These are phyloP conservation scores for Bondarzewia mesenterica DNA, from an alignment of 1,284 basidiomycete species.

Conservation along the genomic window DNA sequence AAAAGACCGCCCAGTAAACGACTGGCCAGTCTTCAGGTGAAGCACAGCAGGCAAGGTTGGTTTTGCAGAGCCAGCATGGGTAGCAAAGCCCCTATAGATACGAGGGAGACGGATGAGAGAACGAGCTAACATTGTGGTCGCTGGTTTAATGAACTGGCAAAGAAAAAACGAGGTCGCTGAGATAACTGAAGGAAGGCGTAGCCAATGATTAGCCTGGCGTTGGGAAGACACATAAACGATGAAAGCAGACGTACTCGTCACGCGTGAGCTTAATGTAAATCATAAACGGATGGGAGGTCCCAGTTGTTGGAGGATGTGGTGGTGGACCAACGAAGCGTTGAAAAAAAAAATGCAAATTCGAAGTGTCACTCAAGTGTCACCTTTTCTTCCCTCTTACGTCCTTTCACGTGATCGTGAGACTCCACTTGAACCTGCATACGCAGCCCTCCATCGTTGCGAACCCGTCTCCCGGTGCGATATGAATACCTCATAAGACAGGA, in stretches of 20 bases:
- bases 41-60: constrained; percentile 67
- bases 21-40: constrained; percentile 91
- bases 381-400: neutral
- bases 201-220: neutral
- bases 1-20: constrained; percentile 85
- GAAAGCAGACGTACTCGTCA: constrained; percentile 58
- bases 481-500: too few species aligned
- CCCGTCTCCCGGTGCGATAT: too few species aligned
- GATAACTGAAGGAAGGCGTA: constrained; percentile 45
- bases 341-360: neutral
- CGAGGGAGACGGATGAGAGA: constrained; percentile 41
- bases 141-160: constrained; percentile 51
- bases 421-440: too few species aligned
- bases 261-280: constrained; percentile 75
- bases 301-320: neutral
- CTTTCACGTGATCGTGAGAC: neutral
- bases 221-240: neutral
- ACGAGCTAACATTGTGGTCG: constrained; percentile 45
- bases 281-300: constrained; percentile 51
- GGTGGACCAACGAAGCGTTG: neutral
- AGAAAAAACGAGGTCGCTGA: constrained; percentile 81
- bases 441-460: too few species aligned
- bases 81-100: constrained; percentile 55
- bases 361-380: neutral
- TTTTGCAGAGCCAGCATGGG: constrained; percentile 41